These are phyloP conservation scores for Curvularia eragrostidis DNA, from an alignment of 2,329 filamentous ascomycete species.

Conservation along the genomic window DNA sequence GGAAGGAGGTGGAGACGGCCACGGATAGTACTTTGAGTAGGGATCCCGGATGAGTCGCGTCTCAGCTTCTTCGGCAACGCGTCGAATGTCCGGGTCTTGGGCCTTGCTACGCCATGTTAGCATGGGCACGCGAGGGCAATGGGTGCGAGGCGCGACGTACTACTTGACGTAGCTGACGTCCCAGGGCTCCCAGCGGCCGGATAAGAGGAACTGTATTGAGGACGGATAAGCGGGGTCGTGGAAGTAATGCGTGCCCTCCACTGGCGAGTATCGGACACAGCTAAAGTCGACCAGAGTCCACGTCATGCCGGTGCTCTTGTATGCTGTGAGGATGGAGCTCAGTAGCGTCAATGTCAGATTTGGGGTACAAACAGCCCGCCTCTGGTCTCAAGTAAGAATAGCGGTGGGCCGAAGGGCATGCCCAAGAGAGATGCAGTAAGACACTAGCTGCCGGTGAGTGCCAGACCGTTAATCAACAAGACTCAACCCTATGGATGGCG, in stretches of 20 bases:
- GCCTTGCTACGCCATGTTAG: conserved; percentile 31
- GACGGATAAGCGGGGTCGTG: conserved; percentile 37
- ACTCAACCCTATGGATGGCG: conserved; percentile 10
- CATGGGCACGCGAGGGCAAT: background rate
- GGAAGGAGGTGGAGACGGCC: conserved; percentile 29
- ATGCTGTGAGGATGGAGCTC: background rate
- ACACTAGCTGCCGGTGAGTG: conserved; percentile 20
- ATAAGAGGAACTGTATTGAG: conserved; percentile 41
- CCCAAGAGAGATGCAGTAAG: conserved; percentile 23
- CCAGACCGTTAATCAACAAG: conserved; percentile 23
- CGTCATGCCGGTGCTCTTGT: conserved; percentile 35
- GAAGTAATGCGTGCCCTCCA: conserved; percentile 43
- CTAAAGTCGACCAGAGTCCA: conserved; percentile 37
- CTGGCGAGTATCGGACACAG: conserved; percentile 37
- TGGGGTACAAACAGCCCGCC: conserved; percentile 13
- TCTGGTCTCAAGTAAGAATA: conserved; percentile 14
- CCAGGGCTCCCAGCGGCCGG: conserved; percentile 42
- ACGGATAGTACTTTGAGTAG: conserved; percentile 29
- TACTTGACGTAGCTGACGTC: conserved; percentile 41
- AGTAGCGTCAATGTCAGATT: conserved; percentile 6
- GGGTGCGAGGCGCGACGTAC: conserved; percentile 22
- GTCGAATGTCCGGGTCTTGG: conserved; percentile 38
- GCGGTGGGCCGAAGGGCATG: conserved; percentile 21
- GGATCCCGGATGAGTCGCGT: conserved; percentile 26
- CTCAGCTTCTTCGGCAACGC: conserved; percentile 40